These are phyloP conservation scores for Pseudoperonospora humuli DNA, from an alignment of 352 stramenopile genomes.

Conservation along the genomic window DNA sequence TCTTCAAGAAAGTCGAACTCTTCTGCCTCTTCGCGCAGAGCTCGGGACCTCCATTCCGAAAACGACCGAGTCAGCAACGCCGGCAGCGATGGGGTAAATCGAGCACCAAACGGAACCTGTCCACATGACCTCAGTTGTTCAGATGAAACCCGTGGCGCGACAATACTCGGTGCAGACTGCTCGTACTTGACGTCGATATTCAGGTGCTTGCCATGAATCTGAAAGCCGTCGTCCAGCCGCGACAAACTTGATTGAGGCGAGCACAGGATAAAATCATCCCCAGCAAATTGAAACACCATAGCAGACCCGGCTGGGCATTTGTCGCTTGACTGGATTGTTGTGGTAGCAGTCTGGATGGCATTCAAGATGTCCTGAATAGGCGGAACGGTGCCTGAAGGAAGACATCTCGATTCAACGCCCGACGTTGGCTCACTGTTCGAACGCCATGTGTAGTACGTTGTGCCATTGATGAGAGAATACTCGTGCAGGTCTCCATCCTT, in stretches of 20 bases:
- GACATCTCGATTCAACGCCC: slow-evolving; percentile 10
- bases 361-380: slow-evolving; percentile 24
- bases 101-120: slow-evolving; percentile 16
- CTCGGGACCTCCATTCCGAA: slow-evolving; percentile 16
- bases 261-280: slow-evolving; percentile 38
- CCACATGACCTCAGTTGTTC: slow-evolving; percentile 13
- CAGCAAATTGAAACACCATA: slow-evolving; percentile 31
- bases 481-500: slow-evolving; percentile 21
- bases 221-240: slow-evolving; percentile 25
- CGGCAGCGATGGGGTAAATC: slow-evolving; percentile 15
- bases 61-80: slow-evolving; percentile 20
- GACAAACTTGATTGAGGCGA: slow-evolving; percentile 10
- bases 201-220: slow-evolving; percentile 35
- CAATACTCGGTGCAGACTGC: slow-evolving; percentile 13
- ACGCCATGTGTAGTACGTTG: slow-evolving; percentile 25
- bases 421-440: background rate
- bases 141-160: slow-evolving; percentile 8
- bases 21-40: slow-evolving; percentile 11
- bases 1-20: slow-evolving; percentile 11
- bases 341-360: slow-evolving; percentile 18
- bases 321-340: slow-evolving; percentile 4
- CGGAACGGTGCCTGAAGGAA: slow-evolving; percentile 20
- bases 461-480: slow-evolving; percentile 30
- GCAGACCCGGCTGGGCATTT: slow-evolving; percentile 17
- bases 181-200: slow-evolving; percentile 35